A percentile compares a stretch with the other conserved stretches of the same genome.
These are phyloP conservation scores for Stemphylium lycopersici DNA, from an alignment of 2,329 filamentous ascomycete species.

Conservation along the genomic window DNA sequence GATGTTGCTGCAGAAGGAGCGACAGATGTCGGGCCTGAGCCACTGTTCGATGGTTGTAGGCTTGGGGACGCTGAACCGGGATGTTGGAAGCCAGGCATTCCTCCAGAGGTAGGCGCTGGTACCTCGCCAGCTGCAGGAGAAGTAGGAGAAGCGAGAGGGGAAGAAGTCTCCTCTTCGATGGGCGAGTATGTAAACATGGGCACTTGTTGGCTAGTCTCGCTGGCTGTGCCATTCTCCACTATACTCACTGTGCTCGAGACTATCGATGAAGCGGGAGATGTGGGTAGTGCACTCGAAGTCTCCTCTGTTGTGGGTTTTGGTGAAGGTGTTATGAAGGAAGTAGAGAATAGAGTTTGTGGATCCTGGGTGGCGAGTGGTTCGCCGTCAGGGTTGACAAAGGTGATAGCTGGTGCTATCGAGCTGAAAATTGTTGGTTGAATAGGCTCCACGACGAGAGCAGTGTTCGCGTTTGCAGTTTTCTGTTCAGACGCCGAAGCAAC, in stretches of 20 bases:
- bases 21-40: not conserved
- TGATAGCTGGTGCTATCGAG: constrained; percentile 36
- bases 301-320: constrained; percentile 18
- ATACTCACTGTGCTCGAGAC: constrained; percentile 20
- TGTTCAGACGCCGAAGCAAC: constrained; percentile 12
- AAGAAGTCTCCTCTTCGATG: constrained; percentile 20
- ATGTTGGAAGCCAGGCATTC: constrained; percentile 30
- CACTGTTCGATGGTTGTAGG: not conserved
- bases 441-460: constrained; percentile 43
- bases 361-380: constrained; percentile 40
- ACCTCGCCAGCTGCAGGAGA: constrained; percentile 9
- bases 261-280: not conserved
- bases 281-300: constrained; percentile 17
- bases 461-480: constrained; percentile 33
- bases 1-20: constrained; percentile 9
- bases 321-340: constrained; percentile 38
- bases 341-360: constrained; percentile 37
- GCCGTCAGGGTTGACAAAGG: constrained; percentile 41
- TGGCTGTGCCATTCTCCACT: constrained; percentile 22
- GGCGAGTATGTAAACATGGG: constrained; percentile 37
- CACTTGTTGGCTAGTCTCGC: constrained; percentile 17
- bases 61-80: constrained; percentile 15
- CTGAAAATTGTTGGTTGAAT: constrained; percentile 39
- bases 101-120: constrained; percentile 19
- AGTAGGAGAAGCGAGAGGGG: constrained; percentile 12